phyloP scores from a whole-genome alignment of 805 yeast species.

The Komagataella pastoris region DNA sequence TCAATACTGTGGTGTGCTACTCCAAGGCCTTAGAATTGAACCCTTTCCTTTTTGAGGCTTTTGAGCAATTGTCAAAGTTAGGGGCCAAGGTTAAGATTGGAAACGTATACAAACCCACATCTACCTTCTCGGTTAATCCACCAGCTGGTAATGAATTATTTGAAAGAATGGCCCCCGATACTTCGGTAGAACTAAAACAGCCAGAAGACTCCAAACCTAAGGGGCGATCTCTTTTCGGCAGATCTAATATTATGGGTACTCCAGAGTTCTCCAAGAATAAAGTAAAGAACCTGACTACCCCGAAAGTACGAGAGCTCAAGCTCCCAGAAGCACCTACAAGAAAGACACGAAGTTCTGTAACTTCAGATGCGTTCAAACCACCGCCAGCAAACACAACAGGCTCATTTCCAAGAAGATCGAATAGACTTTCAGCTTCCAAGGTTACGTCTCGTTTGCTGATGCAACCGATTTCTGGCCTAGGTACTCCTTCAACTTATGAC shows the following conservation, averaged over 20 bases:
- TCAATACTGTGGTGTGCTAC: conserved; percentile 54
- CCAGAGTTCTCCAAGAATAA: not conserved
- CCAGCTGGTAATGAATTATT: not conserved
- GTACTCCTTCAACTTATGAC: not conserved
- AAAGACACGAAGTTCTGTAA: conserved; percentile 1
- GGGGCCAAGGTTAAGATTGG: conserved; percentile 60
- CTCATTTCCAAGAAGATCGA: not conserved
- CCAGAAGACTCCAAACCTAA: not conserved
- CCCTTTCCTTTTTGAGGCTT: conserved; percentile 81
- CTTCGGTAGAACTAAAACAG: not conserved
- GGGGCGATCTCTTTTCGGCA: not conserved
- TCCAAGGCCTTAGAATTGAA: conserved; percentile 58
- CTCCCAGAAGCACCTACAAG: conserved; percentile 3
- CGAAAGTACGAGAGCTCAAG: not conserved
- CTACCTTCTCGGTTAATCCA: not conserved
- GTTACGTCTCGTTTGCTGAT: conserved; percentile 34
- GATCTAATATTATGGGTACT: not conserved
- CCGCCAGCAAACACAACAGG: conserved; percentile 7
- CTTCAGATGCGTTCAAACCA: not conserved
- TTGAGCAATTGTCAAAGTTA: conserved; percentile 56
- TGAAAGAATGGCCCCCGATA: not conserved
- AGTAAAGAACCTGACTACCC: not conserved
- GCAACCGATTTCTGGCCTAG: conserved; percentile 18
- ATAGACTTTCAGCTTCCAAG: conserved; percentile 17
- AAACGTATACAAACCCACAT: conserved; percentile 26